phyloP scores from a whole-genome alignment of 73 alveolate species.

The Paramecium sexaurelia region DNA sequence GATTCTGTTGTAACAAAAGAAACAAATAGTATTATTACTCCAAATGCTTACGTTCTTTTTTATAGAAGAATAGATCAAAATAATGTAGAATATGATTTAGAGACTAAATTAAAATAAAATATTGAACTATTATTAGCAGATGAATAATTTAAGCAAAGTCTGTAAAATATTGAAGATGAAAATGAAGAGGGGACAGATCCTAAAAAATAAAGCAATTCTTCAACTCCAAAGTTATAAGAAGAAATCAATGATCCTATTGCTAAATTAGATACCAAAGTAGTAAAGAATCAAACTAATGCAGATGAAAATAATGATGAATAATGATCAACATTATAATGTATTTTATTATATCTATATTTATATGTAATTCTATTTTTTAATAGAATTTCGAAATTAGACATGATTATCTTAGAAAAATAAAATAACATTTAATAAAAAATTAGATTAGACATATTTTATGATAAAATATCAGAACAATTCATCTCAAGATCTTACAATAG shows the following conservation, averaged over 20 bases:
- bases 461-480: too few relatives aligned
- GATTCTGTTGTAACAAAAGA: slow-evolving; percentile 80
- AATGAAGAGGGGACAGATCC: not conserved
- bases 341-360: not conserved
- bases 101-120: not conserved
- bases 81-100: not conserved
- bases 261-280: not conserved
- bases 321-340: not conserved
- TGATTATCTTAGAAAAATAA: too few relatives aligned
- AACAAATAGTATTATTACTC: slow-evolving; percentile 66
- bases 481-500: too few relatives aligned
- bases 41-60: slow-evolving; percentile 87
- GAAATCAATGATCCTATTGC: not conserved
- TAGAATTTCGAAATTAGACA: not conserved
- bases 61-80: slow-evolving; percentile 72
- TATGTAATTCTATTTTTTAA: not conserved
- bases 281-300: not conserved
- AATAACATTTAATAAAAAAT: too few relatives aligned
- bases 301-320: not conserved
- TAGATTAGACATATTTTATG: too few relatives aligned
- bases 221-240: not conserved
- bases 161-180: not conserved
- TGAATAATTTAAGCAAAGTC: not conserved
- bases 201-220: not conserved
- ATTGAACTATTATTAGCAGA: not conserved